Evolutionary conservation across 768 basidiomycete genomes (phyloP).

Genomic region (Lentinula edodes): DNA sequence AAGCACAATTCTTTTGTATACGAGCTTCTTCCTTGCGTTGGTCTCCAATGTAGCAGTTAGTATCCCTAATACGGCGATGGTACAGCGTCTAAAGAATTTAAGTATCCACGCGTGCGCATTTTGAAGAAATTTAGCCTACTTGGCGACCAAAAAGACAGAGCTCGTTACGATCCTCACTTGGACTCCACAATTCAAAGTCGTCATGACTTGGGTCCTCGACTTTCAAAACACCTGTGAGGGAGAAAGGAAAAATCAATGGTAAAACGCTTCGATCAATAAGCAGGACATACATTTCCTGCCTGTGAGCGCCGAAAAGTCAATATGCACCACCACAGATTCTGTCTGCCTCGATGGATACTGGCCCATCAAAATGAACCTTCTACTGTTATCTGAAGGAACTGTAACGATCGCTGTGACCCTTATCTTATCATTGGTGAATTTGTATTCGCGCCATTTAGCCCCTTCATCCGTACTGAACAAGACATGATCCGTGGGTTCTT

Average conservation of each 20-base stretch:
- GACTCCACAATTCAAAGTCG: constrained; percentile 98
- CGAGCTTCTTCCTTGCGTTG: constrained; percentile 46
- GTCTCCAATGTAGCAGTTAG: constrained; percentile 81
- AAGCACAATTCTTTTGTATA: constrained; percentile 68
- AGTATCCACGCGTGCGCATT: background rate
- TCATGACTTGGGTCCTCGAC: constrained; percentile 71
- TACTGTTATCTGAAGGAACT: constrained; percentile 84
- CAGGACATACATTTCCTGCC: constrained; percentile 58
- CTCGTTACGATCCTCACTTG: constrained; percentile 83
- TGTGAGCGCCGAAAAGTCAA: constrained; percentile 85
- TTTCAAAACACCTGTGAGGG: constrained; percentile 55
- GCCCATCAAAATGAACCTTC: constrained; percentile 86
- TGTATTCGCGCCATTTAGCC: constrained; percentile 80
- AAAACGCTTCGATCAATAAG: constrained; percentile 1
- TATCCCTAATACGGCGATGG: constrained; percentile 76
- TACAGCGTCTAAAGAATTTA: constrained; percentile 64
- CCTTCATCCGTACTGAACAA: constrained; percentile 91
- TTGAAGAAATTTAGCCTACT: constrained; percentile 33
- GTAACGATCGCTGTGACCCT: constrained; percentile 77
- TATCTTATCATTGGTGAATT: constrained; percentile 70
- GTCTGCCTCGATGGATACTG: constrained; percentile 39
- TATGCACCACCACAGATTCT: constrained; percentile 66
- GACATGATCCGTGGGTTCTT: constrained; percentile 85
- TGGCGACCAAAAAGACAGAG: constrained; percentile 89
- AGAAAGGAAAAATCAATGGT: background rate